Base-by-base conservation (phyloP, 345 rosid species). In the Ceriops decandra region DNA sequence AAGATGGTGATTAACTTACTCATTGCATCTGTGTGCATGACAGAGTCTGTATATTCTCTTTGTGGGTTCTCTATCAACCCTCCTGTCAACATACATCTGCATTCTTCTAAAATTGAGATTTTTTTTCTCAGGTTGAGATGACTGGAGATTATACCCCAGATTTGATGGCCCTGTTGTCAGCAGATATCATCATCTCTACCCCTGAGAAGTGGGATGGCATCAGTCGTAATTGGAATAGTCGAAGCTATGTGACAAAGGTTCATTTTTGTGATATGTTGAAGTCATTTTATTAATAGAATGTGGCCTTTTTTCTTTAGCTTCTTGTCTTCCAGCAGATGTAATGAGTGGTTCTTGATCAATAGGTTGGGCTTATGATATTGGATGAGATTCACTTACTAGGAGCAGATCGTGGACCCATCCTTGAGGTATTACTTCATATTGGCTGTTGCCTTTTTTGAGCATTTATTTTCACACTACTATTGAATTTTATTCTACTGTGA, bases 131-230 rank as follows among this genome's bases (percentile, higher is more conserved):
- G 98, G 98, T 93, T 67, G 98, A 93, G 81, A 91, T 93, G 98
- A 93, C 98, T 20, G 98, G 98, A 83, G 98, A 93, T 82, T 87
- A 89, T 79, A 93, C 98, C 71, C 98, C 98, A 68, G 98, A 93
- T 83, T 80, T 89, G 83, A 87, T 85, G 79, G 96, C 97, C 72
- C 92, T 93, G 62, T 84, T 93, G 79, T 93, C 98, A n/a, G 98
- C 98, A 47, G 98, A 93, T 82, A 85, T 93, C 72, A 93, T 93
- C 62, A 86, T 93, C 81, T 88, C 98, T 32, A 93, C 98, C 74
- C 98, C 98, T 63, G 98, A 93, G 76, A 93, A 93, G 80, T 93
- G 98, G 98, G 98, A 93, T 83, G 98, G 98, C 61, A 93, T 93
- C 61, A 93, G 98, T 78, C 98, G 98, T 68, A 93, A 93, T 72